Conservation (phyloP, 441 rosid species). For the Arabidopsis lyrata region DNA sequence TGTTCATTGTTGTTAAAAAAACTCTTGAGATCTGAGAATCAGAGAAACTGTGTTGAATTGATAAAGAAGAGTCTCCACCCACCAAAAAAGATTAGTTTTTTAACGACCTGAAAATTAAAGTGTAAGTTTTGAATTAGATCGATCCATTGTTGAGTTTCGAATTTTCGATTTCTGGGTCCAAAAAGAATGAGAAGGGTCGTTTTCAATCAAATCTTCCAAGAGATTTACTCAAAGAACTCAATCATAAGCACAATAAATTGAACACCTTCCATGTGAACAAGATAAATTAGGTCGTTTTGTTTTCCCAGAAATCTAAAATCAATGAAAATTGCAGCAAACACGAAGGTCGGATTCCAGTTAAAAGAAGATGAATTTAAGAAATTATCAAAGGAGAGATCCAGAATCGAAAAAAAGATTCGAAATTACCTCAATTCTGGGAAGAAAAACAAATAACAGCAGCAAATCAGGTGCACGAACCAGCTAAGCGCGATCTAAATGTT, state of each 20-base stretch:
- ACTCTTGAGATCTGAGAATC: slow-evolving; percentile 34
- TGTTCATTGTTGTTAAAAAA: slow-evolving; percentile 29
- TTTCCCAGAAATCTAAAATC: slow-evolving; percentile 30
- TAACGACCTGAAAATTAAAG: slow-evolving; percentile 1
- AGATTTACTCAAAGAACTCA: slow-evolving; percentile 14
- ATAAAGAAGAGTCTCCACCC: slow-evolving; percentile 1
- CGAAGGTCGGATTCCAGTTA: background rate
- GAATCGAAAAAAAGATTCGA: background rate
- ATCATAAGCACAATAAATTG: slow-evolving; percentile 3
- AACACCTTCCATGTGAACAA: slow-evolving; percentile 3
- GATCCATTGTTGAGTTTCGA: slow-evolving; percentile 5
- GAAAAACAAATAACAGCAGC: slow-evolving; percentile 27
- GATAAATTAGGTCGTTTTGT: slow-evolving; percentile 5
- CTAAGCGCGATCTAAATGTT: slow-evolving; percentile 39
- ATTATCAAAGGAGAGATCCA: background rate
- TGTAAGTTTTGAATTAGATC: slow-evolving; percentile 20
- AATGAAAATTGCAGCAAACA: background rate
- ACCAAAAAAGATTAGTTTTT: slow-evolving; percentile 5
- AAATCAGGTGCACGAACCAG: slow-evolving; percentile 39
- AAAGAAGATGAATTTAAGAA: slow-evolving; percentile 19
- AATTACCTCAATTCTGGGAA: slow-evolving; percentile 36
- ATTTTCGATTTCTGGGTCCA: slow-evolving; percentile 1
- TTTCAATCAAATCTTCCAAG: slow-evolving; percentile 33
- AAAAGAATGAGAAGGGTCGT: slow-evolving; percentile 2
- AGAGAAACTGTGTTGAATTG: background rate